Evolutionary conservation across 176 grass and related monocot species (phyloP), one percentile per base, ranked within the genome.

Genomic region (Alloteropsis semialata): DNA sequence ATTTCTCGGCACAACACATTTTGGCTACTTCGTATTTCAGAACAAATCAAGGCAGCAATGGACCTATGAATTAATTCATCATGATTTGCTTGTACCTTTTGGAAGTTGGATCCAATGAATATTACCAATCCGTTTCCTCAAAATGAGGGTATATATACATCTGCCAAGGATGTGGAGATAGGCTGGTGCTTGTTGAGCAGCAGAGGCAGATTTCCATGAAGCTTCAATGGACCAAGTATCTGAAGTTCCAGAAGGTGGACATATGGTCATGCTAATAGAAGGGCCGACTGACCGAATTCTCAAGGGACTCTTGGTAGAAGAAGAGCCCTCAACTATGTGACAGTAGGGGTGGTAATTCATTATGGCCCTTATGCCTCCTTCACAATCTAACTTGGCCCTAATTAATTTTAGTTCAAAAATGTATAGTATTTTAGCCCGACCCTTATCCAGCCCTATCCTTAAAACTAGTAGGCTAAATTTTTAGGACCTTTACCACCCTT

Each of bases 11-110:
- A 66, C 32, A 30, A 43, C 38, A 66, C 14, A 53, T 30, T 51
- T 74, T 84, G 28, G 41, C 10, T 73, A 37, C 37, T 88, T 72
- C 49, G 33, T 19, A n/a, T 86, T 86, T 81, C 60, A 91, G 90
- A 90, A 84, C 58, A 90, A 93, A 91, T 74, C 86, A 64, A 94
- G 81, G 84, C 87, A 93, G 76, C 86, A 97, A 86, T 84, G 87
- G 63, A 76, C 83, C 81, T 92, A 74, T 39, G 81, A 93, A 84
- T 90, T 89, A 15, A 71, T 85, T 32, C 89, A 92, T 79, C 86
- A 81, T 37, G 87, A 93, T 83, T 54, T 93, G 75, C 80, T 89
- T 42, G 86, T 97, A 33, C 86, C 79, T 81, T 97, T 91, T 74
- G 87, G 87, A 54, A 87, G 38, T 39, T 97, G 81, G 91, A 92